Percentiles rank a stretch among this genome's conserved stretches.
Evolutionary conservation across 139 green algal species (phyloP).

Genomic region (Pleodorina starrii): DNA sequence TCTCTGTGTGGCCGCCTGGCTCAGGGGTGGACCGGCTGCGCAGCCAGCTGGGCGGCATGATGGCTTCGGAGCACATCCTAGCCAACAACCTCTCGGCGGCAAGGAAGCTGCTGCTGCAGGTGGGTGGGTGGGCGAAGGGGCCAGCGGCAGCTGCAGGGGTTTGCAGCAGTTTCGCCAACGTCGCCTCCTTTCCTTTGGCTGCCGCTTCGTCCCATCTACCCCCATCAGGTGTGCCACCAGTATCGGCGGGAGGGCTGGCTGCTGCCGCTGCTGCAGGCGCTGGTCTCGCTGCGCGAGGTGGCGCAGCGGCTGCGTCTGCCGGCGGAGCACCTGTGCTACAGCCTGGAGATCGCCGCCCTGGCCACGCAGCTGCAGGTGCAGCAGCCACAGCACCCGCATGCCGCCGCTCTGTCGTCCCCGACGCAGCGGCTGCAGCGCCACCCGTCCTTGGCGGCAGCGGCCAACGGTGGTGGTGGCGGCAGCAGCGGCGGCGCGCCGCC

Average conservation of each 20-base stretch:
- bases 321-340: conserved; percentile 68
- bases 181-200: neutral
- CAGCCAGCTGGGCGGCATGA: conserved; percentile 58
- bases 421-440: neutral
- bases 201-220: neutral
- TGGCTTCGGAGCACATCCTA: conserved; percentile 61
- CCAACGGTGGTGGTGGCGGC: neutral
- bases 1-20: too few relatives aligned
- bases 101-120: conserved; percentile 72
- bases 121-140: too few relatives aligned
- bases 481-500: too few relatives aligned
- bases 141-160: too few relatives aligned
- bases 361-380: conserved; percentile 29
- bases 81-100: conserved; percentile 59
- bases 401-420: too few relatives aligned
- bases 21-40: conserved; percentile 53
- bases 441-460: neutral
- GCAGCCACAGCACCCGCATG: neutral
- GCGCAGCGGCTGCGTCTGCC: conserved; percentile 66
- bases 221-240: conserved; percentile 44
- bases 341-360: conserved; percentile 70
- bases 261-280: conserved; percentile 58
- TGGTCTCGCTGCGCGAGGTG: conserved; percentile 70
- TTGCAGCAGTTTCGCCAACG: too few relatives aligned
- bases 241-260: conserved; percentile 72